Percentiles rank a stretch among this genome's conserved stretches.
Conservation (phyloP, 2,329 filamentous ascomycete genomes). For the Trichoderma sp. region DNA sequence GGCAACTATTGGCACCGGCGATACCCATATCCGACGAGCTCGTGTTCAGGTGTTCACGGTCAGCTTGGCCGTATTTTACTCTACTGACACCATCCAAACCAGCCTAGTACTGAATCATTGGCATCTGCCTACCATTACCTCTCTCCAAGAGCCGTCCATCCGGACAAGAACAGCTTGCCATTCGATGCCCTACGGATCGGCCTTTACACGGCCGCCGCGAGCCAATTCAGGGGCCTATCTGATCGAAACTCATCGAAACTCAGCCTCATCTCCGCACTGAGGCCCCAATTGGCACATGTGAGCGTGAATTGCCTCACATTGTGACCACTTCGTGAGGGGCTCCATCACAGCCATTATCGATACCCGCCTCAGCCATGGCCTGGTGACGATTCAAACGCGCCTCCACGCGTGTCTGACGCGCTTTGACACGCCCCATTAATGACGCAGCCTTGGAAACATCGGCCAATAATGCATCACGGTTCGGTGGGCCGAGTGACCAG, state of each 20-base stretch:
- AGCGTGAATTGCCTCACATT: not conserved
- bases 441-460: not conserved
- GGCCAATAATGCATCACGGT: not conserved
- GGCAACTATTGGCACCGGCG: not conserved
- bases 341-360: not conserved
- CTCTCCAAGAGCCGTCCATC: not conserved
- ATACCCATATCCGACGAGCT: not conserved
- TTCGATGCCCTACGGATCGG: not conserved
- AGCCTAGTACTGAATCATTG: not conserved
- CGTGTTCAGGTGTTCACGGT: not conserved
- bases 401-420: conserved; percentile 14
- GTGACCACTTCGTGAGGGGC: not conserved
- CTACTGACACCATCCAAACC: not conserved
- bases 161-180: not conserved
- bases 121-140: not conserved
- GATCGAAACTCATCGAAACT: not conserved
- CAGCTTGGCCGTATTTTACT: not conserved
- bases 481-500: conserved; percentile 1
- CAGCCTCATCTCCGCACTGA: not conserved
- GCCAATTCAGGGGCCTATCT: not conserved
- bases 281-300: not conserved
- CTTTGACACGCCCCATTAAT: conserved; percentile 16
- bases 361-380: not conserved
- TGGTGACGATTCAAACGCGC: conserved; percentile 13
- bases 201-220: not conserved